Base-by-base conservation (phyloP, 768 basidiomycete genomes). In the Lepiota venenata region DNA sequence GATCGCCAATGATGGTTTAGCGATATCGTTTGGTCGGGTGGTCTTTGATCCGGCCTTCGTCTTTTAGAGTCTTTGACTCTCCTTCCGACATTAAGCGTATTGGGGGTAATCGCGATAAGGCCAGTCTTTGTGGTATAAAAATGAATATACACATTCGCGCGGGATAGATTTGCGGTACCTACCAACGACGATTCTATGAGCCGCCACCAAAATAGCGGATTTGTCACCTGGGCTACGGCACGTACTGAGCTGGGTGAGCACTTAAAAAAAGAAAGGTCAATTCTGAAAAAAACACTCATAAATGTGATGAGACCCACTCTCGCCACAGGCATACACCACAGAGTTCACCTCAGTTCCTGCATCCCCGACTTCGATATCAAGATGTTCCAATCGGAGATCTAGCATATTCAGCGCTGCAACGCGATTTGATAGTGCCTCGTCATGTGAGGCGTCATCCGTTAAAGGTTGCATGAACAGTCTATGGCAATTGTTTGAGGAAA, bases 391-490 rank as follows among this genome's bases (percentile, higher is more conserved):
- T 2, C 85, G 80, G 0, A 99, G 74, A 66, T 98, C 96, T 1
- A 98, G 76, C 77, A 94, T 82, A 60, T 95, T 94, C 42, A 99
- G 75, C 1, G 94, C 95, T 12, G 93, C 92, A 14, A 98, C 85
- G 4, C 95, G 84, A 63, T 85, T 89, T 0, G 94, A 84, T 3
- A 99, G 74, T 0, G 92, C 88, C 62, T 92, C 91, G 64, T 99
- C 94, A 64, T 97, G 95, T 1, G 85, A 86, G 0, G 81, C 75
- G 62, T 99, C 96, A 16, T 81, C 81, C 2, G 84, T 76, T 1
- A 71, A 67, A 3, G 77, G 72, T 15, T 88, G 91, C 49, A 85
- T 79, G 70, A 93, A 97, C 3, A 97, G 62, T 52, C 93, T 95
- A 44, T 47, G 8, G 9, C 16, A 8, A 46, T 14, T 9, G 29